Percentiles rank a stretch among this genome's conserved stretches.
Conservation (phyloP, 2,329 filamentous ascomycete genomes). For the Diaporthe citriasiana region DNA sequence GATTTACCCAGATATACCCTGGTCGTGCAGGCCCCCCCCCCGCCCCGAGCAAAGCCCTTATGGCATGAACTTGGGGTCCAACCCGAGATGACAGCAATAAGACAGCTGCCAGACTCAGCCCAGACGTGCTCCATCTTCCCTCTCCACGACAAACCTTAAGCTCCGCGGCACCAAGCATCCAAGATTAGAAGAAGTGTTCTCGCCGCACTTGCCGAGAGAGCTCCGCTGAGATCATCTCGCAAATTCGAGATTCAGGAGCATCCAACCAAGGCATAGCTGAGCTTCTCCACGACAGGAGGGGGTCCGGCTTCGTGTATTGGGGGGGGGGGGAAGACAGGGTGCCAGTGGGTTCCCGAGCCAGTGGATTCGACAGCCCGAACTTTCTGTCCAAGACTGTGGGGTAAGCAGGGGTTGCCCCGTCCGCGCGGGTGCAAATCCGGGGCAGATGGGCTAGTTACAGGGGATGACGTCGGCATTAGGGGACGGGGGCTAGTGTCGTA, state of each 20-base stretch:
- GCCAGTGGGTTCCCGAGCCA: conserved; percentile 26
- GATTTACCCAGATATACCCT: too few relatives aligned
- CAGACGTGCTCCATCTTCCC: neutral
- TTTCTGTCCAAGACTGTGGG: conserved; percentile 18
- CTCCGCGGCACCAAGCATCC: neutral
- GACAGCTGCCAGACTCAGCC: conserved; percentile 10
- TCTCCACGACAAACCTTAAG: conserved; percentile 5
- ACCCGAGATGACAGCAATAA: conserved; percentile 22
- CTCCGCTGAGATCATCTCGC: conserved; percentile 19
- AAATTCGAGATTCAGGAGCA: conserved; percentile 22
- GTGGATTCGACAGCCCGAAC: conserved; percentile 2
- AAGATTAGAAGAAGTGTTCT: neutral
- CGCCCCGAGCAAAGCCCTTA: neutral
- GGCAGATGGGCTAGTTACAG: conserved; percentile 17
- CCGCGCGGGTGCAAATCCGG: conserved; percentile 15
- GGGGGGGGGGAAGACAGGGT: neutral
- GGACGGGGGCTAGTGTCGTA: neutral
- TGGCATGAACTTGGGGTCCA: conserved; percentile 19
- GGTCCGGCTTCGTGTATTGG: neutral
- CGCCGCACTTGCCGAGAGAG: conserved; percentile 28
- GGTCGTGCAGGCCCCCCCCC: neutral
- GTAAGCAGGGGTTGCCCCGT: conserved; percentile 29
- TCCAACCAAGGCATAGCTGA: conserved; percentile 6
- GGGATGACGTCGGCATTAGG: conserved; percentile 21
- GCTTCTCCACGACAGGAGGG: conserved; percentile 19